These are phyloP conservation scores for Penicillium polonicum DNA, from an alignment of 2,329 filamentous ascomycete genomes.

Conservation along the genomic window DNA sequence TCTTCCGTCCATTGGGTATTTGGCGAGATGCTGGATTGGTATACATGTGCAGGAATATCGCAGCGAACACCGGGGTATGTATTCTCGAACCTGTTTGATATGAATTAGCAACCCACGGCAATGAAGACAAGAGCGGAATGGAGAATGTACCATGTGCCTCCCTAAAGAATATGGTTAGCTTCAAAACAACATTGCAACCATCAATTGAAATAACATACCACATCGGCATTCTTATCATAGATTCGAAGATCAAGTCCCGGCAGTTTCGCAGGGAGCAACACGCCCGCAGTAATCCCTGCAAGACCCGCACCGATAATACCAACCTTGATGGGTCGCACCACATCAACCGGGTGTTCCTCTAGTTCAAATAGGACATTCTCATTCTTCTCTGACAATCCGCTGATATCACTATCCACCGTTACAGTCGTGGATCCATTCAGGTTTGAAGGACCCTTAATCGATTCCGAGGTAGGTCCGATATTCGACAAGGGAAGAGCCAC, in stretches of 20 bases:
- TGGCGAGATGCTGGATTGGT: constrained; percentile 66
- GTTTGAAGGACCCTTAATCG: constrained; percentile 12
- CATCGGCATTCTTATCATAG: constrained; percentile 66
- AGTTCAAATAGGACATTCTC: constrained; percentile 32
- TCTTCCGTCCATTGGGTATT: constrained; percentile 69
- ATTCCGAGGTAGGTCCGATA: constrained; percentile 5
- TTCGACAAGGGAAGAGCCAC: constrained; percentile 7
- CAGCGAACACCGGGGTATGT: constrained; percentile 65
- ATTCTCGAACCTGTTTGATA: constrained; percentile 40
- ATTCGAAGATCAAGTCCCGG: constrained; percentile 65
- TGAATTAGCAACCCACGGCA: constrained; percentile 11
- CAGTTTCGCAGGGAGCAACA: constrained; percentile 66
- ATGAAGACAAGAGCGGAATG: background rate
- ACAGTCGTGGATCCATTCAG: constrained; percentile 2
- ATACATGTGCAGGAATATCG: constrained; percentile 68
- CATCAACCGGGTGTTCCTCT: constrained; percentile 50
- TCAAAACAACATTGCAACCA: too few relatives aligned
- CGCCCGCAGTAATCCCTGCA: constrained; percentile 62
- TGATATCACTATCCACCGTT: constrained; percentile 11
- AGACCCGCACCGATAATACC: constrained; percentile 65
- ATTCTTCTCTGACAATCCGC: background rate
- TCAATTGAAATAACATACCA: constrained; percentile 50
- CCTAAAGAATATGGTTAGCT: constrained; percentile 29
- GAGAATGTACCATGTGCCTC: constrained; percentile 44
- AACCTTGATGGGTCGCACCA: constrained; percentile 52